Conservation (phyloP, 1,284 basidiomycete genomes). For the Boletellus deceptivus region DNA sequence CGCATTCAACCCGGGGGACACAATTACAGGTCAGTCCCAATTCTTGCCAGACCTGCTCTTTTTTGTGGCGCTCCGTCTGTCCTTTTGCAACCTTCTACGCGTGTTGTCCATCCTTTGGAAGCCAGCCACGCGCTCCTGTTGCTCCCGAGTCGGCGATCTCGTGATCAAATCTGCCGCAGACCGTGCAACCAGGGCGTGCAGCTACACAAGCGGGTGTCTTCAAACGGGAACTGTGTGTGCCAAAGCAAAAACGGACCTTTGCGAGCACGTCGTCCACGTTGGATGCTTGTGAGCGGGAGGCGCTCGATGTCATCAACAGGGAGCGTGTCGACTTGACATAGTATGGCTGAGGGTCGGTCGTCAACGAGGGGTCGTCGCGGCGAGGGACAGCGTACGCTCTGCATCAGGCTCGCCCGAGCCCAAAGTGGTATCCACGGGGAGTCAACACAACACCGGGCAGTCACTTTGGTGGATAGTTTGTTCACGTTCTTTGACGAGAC, state of each 20-base stretch:
- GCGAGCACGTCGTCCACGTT: slow-evolving; percentile 69
- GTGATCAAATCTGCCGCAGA: slow-evolving; percentile 47
- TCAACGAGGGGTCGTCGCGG: neutral
- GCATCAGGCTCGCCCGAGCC: slow-evolving; percentile 51
- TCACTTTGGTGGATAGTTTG: slow-evolving; percentile 78
- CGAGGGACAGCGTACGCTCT: slow-evolving; percentile 40
- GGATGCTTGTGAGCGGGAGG: slow-evolving; percentile 69
- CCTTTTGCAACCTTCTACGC: slow-evolving; percentile 50
- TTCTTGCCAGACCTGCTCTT: slow-evolving; percentile 32
- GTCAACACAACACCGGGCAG: slow-evolving; percentile 53
- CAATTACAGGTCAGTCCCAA: slow-evolving; percentile 21
- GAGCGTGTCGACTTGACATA: slow-evolving; percentile 65
- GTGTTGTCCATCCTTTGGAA: slow-evolving; percentile 46
- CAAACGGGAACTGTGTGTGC: neutral
- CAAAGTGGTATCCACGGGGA: slow-evolving; percentile 68
- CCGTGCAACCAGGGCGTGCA: slow-evolving; percentile 51
- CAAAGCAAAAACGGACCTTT: slow-evolving; percentile 47
- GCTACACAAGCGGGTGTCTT: slow-evolving; percentile 35
- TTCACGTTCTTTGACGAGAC: slow-evolving; percentile 72
- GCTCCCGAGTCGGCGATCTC: slow-evolving; percentile 55
- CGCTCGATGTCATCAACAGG: slow-evolving; percentile 63
- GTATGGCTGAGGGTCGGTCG: slow-evolving; percentile 44
- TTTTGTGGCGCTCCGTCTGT: slow-evolving; percentile 47
- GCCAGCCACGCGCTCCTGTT: slow-evolving; percentile 52
- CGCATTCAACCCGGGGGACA: no score